Evolutionary conservation across 176 grass and related monocot genomes (phyloP).

Genomic region (Stipa capillata): DNA sequence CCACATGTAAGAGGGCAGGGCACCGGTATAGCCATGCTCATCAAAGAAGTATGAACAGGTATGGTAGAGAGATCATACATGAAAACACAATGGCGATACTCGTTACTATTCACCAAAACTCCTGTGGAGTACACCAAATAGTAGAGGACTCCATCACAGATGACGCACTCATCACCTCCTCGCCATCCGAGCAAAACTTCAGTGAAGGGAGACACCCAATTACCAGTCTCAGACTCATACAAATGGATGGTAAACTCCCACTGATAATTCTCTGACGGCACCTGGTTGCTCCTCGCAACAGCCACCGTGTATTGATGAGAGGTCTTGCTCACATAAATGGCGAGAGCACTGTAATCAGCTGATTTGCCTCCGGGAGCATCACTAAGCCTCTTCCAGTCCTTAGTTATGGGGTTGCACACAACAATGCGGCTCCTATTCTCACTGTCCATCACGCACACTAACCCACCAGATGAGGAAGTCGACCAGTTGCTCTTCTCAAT

Average conservation of each 20-base stretch:
- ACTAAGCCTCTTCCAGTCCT: constrained; percentile 47
- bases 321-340: constrained; percentile 39
- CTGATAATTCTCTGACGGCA: constrained; percentile 46
- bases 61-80: constrained; percentile 61
- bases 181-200: constrained; percentile 58
- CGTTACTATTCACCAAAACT: constrained; percentile 37
- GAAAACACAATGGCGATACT: constrained; percentile 58
- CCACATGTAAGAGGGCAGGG: constrained; percentile 73
- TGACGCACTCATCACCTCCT: constrained; percentile 75
- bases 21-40: constrained; percentile 60
- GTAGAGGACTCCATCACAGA: constrained; percentile 83
- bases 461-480: constrained; percentile 57
- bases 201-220: constrained; percentile 49
- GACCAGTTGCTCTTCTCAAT: constrained; percentile 90
- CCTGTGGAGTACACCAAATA: constrained; percentile 65
- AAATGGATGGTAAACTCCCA: constrained; percentile 74
- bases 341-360: constrained; percentile 70
- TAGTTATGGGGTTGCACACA: constrained; percentile 82
- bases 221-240: constrained; percentile 39
- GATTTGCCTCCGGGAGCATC: constrained; percentile 46
- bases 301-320: constrained; percentile 59
- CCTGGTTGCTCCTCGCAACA: constrained; percentile 67
- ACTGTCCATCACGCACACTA: constrained; percentile 78
- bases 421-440: constrained; percentile 59
- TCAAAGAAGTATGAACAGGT: constrained; percentile 31